A percentile compares a stretch with the other conserved stretches of the same genome.
phyloP scores from a whole-genome alignment of 495 filamentous ascomycete genomes.

The Chaetomium cochliodes region DNA sequence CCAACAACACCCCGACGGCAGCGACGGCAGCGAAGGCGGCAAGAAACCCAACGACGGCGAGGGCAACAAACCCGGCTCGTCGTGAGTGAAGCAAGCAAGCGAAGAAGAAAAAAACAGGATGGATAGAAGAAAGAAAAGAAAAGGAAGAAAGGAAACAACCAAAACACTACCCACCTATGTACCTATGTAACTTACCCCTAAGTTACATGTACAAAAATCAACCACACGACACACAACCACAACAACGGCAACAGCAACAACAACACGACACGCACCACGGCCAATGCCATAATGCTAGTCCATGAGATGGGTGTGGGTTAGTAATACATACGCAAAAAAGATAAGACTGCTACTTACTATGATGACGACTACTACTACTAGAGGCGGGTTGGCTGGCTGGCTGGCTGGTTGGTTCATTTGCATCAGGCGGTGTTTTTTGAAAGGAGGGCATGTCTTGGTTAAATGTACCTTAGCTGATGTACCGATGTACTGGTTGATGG shows the following conservation, averaged over 20 bases:
- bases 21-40: neutral
- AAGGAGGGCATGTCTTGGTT: neutral
- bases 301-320: too few species aligned
- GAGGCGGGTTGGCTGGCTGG: neutral
- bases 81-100: neutral
- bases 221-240: neutral
- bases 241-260: neutral
- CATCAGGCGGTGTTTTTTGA: neutral
- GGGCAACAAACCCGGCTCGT: slow-evolving; percentile 11
- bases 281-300: too few species aligned
- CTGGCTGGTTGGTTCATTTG: neutral
- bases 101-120: too few species aligned
- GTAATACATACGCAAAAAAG: neutral
- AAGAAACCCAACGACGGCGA: neutral
- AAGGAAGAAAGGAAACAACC: too few species aligned
- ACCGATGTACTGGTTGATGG: neutral
- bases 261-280: too few species aligned
- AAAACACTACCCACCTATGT: too few species aligned
- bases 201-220: slow-evolving; percentile 1
- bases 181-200: neutral
- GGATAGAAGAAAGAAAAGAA: neutral
- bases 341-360: neutral
- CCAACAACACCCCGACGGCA: slow-evolving; percentile 37
- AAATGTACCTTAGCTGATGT: neutral
- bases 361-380: neutral